These are phyloP conservation scores for Termitomyces sp. DNA, from an alignment of 768 basidiomycete species.

Conservation along the genomic window DNA sequence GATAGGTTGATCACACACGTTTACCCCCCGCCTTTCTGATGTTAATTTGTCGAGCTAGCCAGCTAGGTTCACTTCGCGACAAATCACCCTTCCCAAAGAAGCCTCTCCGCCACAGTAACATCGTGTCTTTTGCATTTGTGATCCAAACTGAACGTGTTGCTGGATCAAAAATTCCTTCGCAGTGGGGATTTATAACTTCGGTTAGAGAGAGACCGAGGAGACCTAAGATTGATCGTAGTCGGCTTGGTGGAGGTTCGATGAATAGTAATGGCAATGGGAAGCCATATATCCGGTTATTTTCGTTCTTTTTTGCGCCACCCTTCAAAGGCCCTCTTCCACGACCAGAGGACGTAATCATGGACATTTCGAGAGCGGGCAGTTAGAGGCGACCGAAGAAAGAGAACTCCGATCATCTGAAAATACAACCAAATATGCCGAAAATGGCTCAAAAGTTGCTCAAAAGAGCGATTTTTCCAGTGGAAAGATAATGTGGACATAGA, in stretches of 20 bases:
- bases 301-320: conserved; percentile 49
- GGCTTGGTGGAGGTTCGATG: conserved; percentile 38
- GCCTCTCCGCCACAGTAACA: conserved; percentile 80
- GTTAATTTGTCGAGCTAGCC: conserved; percentile 81
- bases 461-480: too few species aligned
- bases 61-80: conserved; percentile 92
- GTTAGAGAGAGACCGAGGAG: conserved; percentile 57
- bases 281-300: conserved; percentile 68
- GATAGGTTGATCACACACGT: conserved; percentile 40
- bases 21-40: conserved; percentile 52
- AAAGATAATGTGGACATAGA: not conserved
- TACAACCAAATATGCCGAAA: not conserved
- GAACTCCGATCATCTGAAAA: not conserved
- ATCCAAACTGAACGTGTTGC: conserved; percentile 90
- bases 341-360: conserved; percentile 28
- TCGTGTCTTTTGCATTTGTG: conserved; percentile 55
- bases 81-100: conserved; percentile 98
- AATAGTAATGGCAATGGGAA: conserved; percentile 67
- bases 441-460: not conserved
- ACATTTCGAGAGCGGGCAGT: conserved; percentile 4
- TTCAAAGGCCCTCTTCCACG: conserved; percentile 43
- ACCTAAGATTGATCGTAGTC: conserved; percentile 43
- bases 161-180: conserved; percentile 74
- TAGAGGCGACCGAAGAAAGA: not conserved
- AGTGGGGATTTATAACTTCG: conserved; percentile 68